These are phyloP conservation scores for Chlorella sp. DNA, from an alignment of 139 green algal genomes.

Conservation along the genomic window DNA sequence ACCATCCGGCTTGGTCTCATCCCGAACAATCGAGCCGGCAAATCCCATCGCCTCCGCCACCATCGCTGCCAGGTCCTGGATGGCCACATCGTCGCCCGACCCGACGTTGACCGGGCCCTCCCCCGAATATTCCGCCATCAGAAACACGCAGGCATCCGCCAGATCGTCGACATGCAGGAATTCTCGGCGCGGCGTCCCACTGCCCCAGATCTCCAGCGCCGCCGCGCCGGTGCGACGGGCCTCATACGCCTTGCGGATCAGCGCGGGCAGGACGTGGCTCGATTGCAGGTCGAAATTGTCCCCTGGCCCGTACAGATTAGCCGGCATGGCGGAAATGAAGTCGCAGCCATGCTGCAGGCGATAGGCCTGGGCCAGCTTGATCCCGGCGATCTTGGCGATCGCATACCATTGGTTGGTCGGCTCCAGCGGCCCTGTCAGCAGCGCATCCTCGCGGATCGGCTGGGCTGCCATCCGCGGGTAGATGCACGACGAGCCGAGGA, in stretches of 20 bases:
- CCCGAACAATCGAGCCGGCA: conserved; percentile 13
- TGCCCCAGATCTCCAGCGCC: conserved; percentile 66
- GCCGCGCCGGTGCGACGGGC: conserved; percentile 63
- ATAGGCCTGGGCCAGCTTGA: conserved; percentile 59
- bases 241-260: conserved; percentile 73
- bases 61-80: conserved; percentile 16
- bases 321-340: conserved; percentile 72
- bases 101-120: conserved; percentile 31
- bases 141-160: conserved; percentile 20
- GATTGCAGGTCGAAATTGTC: conserved; percentile 80
- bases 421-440: conserved; percentile 57
- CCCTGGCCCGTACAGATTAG: conserved; percentile 80
- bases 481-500: conserved; percentile 63
- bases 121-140: conserved; percentile 30
- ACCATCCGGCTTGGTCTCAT: conserved; percentile 35
- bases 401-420: conserved; percentile 65
- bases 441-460: conserved; percentile 56
- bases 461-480: conserved; percentile 58
- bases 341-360: conserved; percentile 66
- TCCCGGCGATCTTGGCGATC: conserved; percentile 60
- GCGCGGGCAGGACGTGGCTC: conserved; percentile 74
- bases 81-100: conserved; percentile 27
- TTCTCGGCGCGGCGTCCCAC: conserved; percentile 42
- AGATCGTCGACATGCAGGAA: conserved; percentile 40
- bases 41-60: conserved; percentile 2